Conservation (phyloP, 805 yeast species). For the Kregervanrija fluxuum region DNA sequence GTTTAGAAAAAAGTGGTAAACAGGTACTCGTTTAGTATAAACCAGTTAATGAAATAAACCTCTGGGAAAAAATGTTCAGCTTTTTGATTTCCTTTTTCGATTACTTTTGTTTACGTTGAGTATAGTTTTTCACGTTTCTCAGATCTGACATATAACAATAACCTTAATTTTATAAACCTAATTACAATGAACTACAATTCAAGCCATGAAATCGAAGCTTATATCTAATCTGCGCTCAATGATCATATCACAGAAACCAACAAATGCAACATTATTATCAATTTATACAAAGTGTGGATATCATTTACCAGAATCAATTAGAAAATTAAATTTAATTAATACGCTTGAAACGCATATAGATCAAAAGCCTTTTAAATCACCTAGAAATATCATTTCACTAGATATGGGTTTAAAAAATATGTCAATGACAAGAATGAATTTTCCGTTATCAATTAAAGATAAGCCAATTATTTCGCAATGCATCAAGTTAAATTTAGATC, state of each 20-base stretch:
- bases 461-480: constrained; percentile 23
- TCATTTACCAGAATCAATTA: not conserved
- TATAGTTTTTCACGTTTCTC: too few relatives aligned
- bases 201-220: too few relatives aligned
- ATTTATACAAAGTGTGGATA: constrained; percentile 4
- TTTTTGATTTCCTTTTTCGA: too few relatives aligned
- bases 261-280: constrained; percentile 2
- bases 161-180: too few relatives aligned
- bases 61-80: too few relatives aligned
- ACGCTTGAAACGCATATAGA: constrained; percentile 1
- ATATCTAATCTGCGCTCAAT: not conserved
- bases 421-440: constrained; percentile 18
- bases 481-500: constrained; percentile 27
- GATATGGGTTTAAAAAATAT: constrained; percentile 31
- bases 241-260: constrained; percentile 1
- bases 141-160: too few relatives aligned
- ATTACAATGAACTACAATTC: too few relatives aligned
- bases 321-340: constrained; percentile 1
- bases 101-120: too few relatives aligned
- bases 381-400: constrained; percentile 20
- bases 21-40: too few relatives aligned
- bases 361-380: constrained; percentile 1
- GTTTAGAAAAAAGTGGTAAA: too few relatives aligned
- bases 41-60: too few relatives aligned
- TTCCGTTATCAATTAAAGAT: constrained; percentile 6